Evolutionary conservation across 176 grass and related monocot genomes (phyloP).

Genomic region (Triticum urartu): DNA sequence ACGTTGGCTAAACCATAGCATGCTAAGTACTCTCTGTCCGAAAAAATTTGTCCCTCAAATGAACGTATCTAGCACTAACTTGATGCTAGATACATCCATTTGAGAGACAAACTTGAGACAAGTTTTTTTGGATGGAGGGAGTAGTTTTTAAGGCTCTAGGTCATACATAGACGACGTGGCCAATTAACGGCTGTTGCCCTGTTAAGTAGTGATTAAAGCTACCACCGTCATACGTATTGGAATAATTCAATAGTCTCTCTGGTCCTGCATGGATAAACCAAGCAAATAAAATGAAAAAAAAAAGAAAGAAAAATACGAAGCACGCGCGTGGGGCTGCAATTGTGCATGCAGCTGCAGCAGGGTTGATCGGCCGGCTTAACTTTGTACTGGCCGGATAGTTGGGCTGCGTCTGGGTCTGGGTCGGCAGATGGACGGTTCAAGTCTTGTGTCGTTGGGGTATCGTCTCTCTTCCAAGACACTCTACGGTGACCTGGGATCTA

Average conservation of each 20-base stretch:
- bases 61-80: too few species aligned
- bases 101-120: too few species aligned
- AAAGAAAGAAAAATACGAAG: background rate
- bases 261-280: too few species aligned
- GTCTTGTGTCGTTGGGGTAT: constrained; percentile 58
- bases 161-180: background rate
- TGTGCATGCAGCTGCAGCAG: background rate
- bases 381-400: background rate
- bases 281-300: too few species aligned
- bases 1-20: background rate
- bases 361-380: background rate
- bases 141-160: too few species aligned
- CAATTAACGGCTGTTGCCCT: background rate
- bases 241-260: too few species aligned
- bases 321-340: background rate
- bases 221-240: background rate
- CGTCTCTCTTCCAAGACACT: constrained; percentile 82
- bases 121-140: too few species aligned
- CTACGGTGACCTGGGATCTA: constrained; percentile 72
- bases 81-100: too few species aligned
- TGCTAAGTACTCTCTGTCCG: background rate
- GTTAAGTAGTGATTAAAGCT: too few species aligned
- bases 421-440: constrained; percentile 45
- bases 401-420: background rate
- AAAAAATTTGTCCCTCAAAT: too few species aligned